Conservation (phyloP, 176 grass and related monocot species). For the Miscanthus lutarioriparius region DNA sequence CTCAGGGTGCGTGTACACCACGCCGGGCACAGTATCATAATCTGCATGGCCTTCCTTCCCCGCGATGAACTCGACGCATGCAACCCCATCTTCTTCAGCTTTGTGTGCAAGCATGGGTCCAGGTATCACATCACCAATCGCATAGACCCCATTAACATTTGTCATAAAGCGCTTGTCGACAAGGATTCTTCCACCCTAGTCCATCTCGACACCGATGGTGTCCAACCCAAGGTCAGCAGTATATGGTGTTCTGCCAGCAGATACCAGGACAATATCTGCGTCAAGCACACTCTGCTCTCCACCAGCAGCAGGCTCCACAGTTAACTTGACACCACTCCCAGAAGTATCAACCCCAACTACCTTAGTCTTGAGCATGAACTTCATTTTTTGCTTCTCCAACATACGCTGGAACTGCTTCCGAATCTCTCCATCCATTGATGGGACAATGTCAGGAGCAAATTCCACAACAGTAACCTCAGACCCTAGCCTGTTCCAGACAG, state of each 20-base stretch:
- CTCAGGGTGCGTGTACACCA: conserved; percentile 95
- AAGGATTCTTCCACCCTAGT: conserved; percentile 80
- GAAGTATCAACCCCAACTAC: conserved; percentile 69
- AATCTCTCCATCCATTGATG: conserved; percentile 90
- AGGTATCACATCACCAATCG: conserved; percentile 89
- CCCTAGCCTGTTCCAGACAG: conserved; percentile 91
- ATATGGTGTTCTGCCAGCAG: conserved; percentile 80
- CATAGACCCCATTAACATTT: conserved; percentile 82
- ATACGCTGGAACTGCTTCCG: conserved; percentile 98
- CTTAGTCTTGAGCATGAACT: conserved; percentile 98
- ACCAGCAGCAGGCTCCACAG: conserved; percentile 75
- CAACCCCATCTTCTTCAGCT: conserved; percentile 91
- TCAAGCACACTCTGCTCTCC: conserved; percentile 82
- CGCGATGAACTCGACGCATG: conserved; percentile 87
- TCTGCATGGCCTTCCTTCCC: conserved; percentile 99
- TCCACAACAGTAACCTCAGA: conserved; percentile 94
- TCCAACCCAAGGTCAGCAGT: conserved; percentile 78
- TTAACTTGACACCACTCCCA: conserved; percentile 78
- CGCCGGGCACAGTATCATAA: conserved; percentile 82
- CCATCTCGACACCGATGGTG: conserved; percentile 66
- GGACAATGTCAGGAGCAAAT: conserved; percentile 88
- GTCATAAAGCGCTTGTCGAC: conserved; percentile 87
- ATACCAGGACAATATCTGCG: conserved; percentile 91
- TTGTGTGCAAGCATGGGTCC: conserved; percentile 99
- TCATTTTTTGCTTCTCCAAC: conserved; percentile 98